These are phyloP conservation scores for Tetrahymena malaccensis DNA, from an alignment of 73 alveolate genomes.

Conservation along the genomic window DNA sequence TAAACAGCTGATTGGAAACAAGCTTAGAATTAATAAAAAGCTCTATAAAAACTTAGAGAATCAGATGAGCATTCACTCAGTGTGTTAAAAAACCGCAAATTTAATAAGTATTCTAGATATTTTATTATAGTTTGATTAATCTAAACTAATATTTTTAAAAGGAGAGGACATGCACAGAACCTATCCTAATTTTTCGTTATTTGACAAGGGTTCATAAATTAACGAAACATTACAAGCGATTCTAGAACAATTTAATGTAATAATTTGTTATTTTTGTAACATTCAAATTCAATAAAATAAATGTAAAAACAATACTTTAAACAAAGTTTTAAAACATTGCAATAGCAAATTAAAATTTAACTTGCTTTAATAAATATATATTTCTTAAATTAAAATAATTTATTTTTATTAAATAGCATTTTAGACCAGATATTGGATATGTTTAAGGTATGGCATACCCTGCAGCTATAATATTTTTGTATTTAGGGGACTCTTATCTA, in stretches of 20 bases:
- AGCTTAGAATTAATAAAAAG: not conserved
- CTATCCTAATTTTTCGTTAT: not conserved
- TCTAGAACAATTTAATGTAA: not conserved
- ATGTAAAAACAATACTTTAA: no score
- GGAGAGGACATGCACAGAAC: not conserved
- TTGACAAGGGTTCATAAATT: not conserved
- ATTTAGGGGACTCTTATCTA: not conserved
- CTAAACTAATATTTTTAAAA: not conserved
- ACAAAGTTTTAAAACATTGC: not conserved
- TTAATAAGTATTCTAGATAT: not conserved
- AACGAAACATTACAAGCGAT: not conserved
- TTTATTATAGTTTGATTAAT: not conserved
- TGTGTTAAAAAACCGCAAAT: not conserved
- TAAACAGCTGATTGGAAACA: not conserved
- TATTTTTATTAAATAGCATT: not conserved
- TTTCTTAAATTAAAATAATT: not conserved
- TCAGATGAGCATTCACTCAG: not conserved
- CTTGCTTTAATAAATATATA: not conserved
- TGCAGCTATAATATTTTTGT: not conserved
- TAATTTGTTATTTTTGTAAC: not conserved
- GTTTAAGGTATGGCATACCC: not conserved
- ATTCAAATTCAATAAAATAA: no score
- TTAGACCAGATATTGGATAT: not conserved
- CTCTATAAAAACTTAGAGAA: not conserved
- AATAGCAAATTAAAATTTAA: not conserved